Base-by-base conservation (phyloP, 164 flowering plant genomes). In the Stephania cephalantha region DNA sequence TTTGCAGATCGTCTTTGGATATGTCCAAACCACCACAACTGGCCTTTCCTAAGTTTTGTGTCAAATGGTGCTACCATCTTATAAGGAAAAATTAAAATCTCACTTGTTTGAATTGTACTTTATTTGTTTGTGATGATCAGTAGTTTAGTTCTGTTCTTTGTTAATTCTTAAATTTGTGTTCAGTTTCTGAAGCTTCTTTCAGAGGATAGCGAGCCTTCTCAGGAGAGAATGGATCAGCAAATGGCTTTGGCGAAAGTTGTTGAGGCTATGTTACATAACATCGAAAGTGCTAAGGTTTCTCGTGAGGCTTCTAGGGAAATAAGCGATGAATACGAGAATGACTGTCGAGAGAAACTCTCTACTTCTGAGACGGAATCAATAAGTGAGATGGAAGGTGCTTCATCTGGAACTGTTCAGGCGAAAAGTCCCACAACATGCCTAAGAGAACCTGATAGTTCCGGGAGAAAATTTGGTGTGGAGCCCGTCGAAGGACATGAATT, bases 171-270 rank as follows among this genome's bases (percentile, higher is more conserved):
- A 46, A 1, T 25, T 45, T 46, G 22, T 45, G 58, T 9, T 17
- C 82, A 92, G 97, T 92, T 87, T 79, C 61, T 69, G 44, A 91
- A 90, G 85, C 72, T 92, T 72, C 88, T 94, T 2, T 83, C 91
- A 2, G 97, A 89, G 83, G 96, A 94, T 55, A 83, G 70, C 67
- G 90, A 81, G 25, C 48, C 52, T 73, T 81, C 94, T 77, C 79
- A 88, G 25, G 88, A 89, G 76, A 82, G 70, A 72, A 76, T 66
- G 77, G 98, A 93, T 42, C 80, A 79, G 74, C 89, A 89, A 71
- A 79, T 82, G 74, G 99, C 94, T 63, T 78, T 96, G 78, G 61
- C 88, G 5, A 96, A 91, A 78, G 87, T 84, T 69, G 85, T 92
- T 78, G 97, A 92, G 82, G 88, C 83, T 31, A 86, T 89, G 88